Base-by-base conservation (phyloP, 257 asterid genomes). In the Jacaranda mimosifolia region DNA sequence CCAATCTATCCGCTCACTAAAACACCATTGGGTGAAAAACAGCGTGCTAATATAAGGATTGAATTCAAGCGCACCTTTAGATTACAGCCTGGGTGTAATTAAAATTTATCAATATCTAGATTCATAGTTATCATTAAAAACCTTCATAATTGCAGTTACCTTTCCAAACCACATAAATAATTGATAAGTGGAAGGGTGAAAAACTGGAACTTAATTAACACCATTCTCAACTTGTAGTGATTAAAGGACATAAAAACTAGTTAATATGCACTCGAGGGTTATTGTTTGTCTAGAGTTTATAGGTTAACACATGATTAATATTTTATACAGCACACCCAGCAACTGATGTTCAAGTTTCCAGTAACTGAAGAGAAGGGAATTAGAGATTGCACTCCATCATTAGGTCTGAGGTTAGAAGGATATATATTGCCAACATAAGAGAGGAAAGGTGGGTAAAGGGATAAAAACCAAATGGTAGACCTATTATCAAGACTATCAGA, bases 111-210 rank as follows among this genome's bases (percentile, higher is more conserved):
- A 46, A 39, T 18, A 8, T 53, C 43, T 63, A 62, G 52, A 62
- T 21, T 55, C 52, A 36, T 12, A 39, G 5, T 42, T 39, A 57
- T 56, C 49, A 17, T 18, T 18, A 15, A 39, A 57, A 48, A 38
- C 49, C 35, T 10, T 65, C 71, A 32, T 46, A 73, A 35, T 14
- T 62, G 18, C 26, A 63, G 26, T 38, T 12, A 18, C 69, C 58
- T 19, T 60, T 11, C 60, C 26, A 19, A 21, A 42, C 56, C 40
- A 62, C 38, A 60, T 3, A 18, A 36, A 36, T 17, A 7, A 48
- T 74, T 58, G 58, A 6, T 36, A 56, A 65, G 75, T 12, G 17
- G 15, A 72, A 70, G 58, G 66, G 12, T 19, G 59, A 63, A 69
- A 68, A 36, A 14, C 0, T 36, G 67, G 52, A 10, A 73, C 40